Percentiles rank a stretch among this genome's conserved stretches.
Conservation (phyloP, 1,284 basidiomycete species). For the Leccinum proximum region DNA sequence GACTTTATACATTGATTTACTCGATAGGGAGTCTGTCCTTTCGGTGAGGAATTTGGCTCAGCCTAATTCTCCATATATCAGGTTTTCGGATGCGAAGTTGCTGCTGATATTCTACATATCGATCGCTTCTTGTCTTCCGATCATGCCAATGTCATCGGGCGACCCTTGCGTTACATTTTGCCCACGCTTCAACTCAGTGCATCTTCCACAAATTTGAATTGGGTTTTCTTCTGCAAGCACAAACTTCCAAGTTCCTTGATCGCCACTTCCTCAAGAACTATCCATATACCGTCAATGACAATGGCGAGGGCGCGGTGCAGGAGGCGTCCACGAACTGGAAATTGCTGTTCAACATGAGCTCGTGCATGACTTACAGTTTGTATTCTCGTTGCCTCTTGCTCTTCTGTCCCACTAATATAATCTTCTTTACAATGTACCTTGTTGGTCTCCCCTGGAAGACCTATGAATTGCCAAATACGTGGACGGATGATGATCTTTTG, state of each 20-base stretch:
- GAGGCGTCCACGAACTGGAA: slow-evolving; percentile 98
- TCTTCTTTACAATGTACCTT: slow-evolving; percentile 46
- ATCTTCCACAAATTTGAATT: slow-evolving; percentile 32
- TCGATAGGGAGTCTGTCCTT: slow-evolving; percentile 54
- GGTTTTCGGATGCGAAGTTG: slow-evolving; percentile 62
- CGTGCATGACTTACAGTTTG: slow-evolving; percentile 93
- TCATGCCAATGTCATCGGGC: slow-evolving; percentile 19
- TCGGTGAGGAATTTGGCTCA: slow-evolving; percentile 20
- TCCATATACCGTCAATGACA: slow-evolving; percentile 54
- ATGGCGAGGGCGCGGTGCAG: slow-evolving; percentile 69
- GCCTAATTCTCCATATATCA: slow-evolving; percentile 32
- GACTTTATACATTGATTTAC: slow-evolving; percentile 78
- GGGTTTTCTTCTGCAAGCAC: too few relatives aligned
- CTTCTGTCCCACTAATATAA: slow-evolving; percentile 40
- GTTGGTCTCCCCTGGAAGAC: slow-evolving; percentile 85
- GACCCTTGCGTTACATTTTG: slow-evolving; percentile 65
- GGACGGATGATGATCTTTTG: slow-evolving; percentile 86
- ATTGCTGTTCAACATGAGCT: slow-evolving; percentile 65
- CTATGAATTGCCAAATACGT: slow-evolving; percentile 77
- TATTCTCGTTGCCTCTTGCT: slow-evolving; percentile 12
- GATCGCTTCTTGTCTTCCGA: slow-evolving; percentile 36
- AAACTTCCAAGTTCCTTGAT: too few relatives aligned
- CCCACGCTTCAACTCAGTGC: slow-evolving; percentile 86
- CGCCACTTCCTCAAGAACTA: too few relatives aligned
- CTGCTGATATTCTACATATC: slow-evolving; percentile 27